phyloP scores from a whole-genome alignment of 257 asterid species.

The Ballota nigra region DNA sequence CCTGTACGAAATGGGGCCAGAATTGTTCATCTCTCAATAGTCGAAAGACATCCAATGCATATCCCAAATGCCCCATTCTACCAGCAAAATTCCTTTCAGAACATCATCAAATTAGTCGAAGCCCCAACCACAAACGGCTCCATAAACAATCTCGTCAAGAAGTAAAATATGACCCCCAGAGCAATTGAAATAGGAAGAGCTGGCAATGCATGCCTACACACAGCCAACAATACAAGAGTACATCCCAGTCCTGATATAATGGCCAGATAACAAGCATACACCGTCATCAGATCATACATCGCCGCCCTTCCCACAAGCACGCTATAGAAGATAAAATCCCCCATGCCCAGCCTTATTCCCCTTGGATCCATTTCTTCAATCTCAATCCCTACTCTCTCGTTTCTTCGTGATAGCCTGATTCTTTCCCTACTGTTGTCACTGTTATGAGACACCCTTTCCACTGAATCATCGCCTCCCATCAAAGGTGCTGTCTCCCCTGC shows the following conservation, averaged over 20 bases:
- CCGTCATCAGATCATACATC: conserved; percentile 96
- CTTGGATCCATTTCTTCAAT: conserved; percentile 35
- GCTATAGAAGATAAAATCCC: conserved; percentile 89
- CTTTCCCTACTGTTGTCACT: conserved; percentile 18
- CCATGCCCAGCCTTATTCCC: conserved; percentile 92
- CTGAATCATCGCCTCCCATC: conserved; percentile 43
- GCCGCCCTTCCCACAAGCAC: conserved; percentile 98
- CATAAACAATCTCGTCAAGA: conserved; percentile 84
- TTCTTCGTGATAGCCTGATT: conserved; percentile 22
- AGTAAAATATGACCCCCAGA: conserved; percentile 82
- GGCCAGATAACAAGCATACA: conserved; percentile 97
- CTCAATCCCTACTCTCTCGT: conserved; percentile 30
- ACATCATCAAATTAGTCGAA: conserved; percentile 83
- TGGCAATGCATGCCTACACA: conserved; percentile 83
- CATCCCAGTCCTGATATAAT: conserved; percentile 93
- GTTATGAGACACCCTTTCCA: conserved; percentile 25
- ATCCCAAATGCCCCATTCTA: neutral
- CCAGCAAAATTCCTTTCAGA: conserved; percentile 33
- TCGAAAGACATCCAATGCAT: conserved; percentile 11
- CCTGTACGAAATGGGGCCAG: conserved; percentile 4
- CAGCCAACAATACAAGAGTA: conserved; percentile 81
- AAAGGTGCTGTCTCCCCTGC: conserved; percentile 61
- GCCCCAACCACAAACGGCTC: conserved; percentile 95
- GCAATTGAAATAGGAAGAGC: conserved; percentile 92
- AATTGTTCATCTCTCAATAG: conserved; percentile 9